Base-by-base conservation (phyloP, 1,284 basidiomycete genomes). In the Pseudozyma hubeiensis region DNA sequence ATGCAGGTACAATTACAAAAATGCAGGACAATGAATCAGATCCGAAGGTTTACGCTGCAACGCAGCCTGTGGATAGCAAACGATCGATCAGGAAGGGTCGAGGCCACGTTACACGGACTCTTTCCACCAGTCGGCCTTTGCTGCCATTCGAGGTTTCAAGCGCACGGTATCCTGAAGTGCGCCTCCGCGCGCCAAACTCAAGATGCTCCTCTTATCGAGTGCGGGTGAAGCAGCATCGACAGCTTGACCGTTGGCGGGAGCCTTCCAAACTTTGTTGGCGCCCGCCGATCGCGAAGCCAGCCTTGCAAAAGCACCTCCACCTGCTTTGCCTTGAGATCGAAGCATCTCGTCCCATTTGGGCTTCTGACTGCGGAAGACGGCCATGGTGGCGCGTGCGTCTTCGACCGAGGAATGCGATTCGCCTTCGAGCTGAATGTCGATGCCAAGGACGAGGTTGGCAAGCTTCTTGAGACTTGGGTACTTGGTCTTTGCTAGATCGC, bases 311-410 rank as follows among this genome's bases (percentile, higher is more conserved):
- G 41, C 48, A 13, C 55, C 49, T 3, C 49, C 40, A 0, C 44
- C 47, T 24, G 37, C 31, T 31, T 46, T 45, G 19, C 41, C 62
- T 48, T 70, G 58, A 11, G 54, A 37, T 7, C 67, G 52, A 13
- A 83, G 50, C 37, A 46, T 40, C 59, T 73, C 30, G 63, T 98
- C 94, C 94, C 93, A 98, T 53, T 90, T 89, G 62, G 89, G 89
- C 80, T 92, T 91, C 84, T 96, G 89, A n/a, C 96, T 84, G 7
- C 94, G 88, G 85, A 93, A 99, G 29, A 98, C 87, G 0, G 93
- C 95, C 94, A 99, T 98, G 0, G 96, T 94, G 0, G 95, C 94
- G 49, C 94, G 88, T 2, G 96, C 95, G 83, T 99, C 95, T 29
- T 90, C 93, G 9, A 80, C 75, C 4, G 77, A 66, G 41, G 71